phyloP scores from a whole-genome alignment of 306 rosid species.

The Alnus rubra region DNA sequence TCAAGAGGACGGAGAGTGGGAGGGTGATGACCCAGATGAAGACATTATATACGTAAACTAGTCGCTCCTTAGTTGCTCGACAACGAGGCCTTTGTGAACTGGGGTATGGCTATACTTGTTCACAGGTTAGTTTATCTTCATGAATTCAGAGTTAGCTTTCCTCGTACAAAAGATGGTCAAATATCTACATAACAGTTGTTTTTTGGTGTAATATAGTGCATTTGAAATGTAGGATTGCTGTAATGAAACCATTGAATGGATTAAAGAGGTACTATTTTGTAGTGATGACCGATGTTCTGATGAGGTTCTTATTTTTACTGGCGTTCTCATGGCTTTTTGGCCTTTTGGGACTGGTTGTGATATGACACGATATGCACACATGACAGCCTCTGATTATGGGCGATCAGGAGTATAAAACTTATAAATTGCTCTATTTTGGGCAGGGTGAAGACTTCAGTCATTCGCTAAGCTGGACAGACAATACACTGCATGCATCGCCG shows the following conservation, averaged over 20 bases:
- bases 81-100: constrained; percentile 16
- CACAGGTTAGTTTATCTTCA: constrained; percentile 46
- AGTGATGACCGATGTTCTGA: background rate
- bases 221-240: background rate
- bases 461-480: constrained; percentile 15
- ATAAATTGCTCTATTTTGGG: constrained; percentile 6
- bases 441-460: constrained; percentile 20
- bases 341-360: background rate
- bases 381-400: background rate
- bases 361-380: background rate
- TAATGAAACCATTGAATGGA: background rate
- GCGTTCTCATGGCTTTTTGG: background rate
- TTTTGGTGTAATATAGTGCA: background rate
- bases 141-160: background rate
- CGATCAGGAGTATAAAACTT: background rate
- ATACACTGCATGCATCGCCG: background rate
- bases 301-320: background rate
- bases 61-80: constrained; percentile 29
- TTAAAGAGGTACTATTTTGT: background rate
- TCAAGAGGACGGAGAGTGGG: constrained; percentile 58
- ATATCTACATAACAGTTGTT: background rate
- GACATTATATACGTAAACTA: constrained; percentile 77
- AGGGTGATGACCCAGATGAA: constrained; percentile 66
- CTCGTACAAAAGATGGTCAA: background rate
- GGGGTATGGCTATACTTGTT: constrained; percentile 23